Conservation (phyloP, 495 filamentous ascomycete genomes). For the Extremus antarcticus region DNA sequence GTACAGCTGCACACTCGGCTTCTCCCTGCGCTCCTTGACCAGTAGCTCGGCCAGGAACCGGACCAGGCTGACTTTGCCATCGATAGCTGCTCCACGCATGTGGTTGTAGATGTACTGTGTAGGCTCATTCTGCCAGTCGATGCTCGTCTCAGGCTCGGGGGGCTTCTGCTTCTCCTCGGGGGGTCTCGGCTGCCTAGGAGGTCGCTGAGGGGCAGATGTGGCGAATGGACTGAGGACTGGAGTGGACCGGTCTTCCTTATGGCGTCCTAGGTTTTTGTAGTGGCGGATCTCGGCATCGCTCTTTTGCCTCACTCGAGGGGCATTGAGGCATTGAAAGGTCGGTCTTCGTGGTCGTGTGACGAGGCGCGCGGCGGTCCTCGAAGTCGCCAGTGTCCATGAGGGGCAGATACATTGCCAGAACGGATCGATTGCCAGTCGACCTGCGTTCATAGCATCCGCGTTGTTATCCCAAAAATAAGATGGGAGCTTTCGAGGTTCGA, state of each 20-base stretch:
- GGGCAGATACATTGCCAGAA: slow-evolving; percentile 34
- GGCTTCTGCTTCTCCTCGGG: neutral
- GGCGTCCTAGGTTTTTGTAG: neutral
- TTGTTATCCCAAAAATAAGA: neutral
- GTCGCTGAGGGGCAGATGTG: neutral
- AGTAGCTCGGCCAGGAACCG: slow-evolving; percentile 42
- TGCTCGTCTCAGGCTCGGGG: neutral
- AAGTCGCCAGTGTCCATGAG: slow-evolving; percentile 6
- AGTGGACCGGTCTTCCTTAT: neutral
- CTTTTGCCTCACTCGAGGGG: neutral
- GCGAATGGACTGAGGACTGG: neutral
- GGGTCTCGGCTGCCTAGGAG: neutral
- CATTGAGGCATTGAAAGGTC: slow-evolving; percentile 1
- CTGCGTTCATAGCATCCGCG: slow-evolving; percentile 14
- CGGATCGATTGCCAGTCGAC: slow-evolving; percentile 26
- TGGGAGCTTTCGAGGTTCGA: neutral
- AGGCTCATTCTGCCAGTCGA: slow-evolving; percentile 7
- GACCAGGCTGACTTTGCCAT: slow-evolving; percentile 24
- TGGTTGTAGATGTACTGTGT: slow-evolving; percentile 36
- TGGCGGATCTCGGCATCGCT: neutral
- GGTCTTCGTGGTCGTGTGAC: neutral
- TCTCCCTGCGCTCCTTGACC: slow-evolving; percentile 49
- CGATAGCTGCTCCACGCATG: slow-evolving; percentile 30
- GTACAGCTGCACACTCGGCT: slow-evolving; percentile 58
- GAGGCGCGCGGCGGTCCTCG: neutral